A percentile compares a stretch with the other conserved stretches of the same genome.
phyloP scores from a whole-genome alignment of 768 basidiomycete genomes.

The Pholiota molesta region DNA sequence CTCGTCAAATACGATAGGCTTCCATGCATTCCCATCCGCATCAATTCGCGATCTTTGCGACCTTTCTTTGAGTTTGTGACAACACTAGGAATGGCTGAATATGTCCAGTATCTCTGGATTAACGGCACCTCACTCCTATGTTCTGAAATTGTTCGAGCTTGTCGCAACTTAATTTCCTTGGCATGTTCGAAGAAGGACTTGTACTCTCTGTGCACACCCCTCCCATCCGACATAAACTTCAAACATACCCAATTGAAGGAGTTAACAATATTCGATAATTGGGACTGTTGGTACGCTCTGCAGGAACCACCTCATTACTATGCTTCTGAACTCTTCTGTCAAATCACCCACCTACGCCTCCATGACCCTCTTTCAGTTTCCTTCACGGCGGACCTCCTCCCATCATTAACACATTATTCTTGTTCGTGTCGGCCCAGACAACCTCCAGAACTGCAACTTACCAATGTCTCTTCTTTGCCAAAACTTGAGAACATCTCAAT shows the following conservation, averaged over 20 bases:
- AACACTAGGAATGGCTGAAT: not conserved
- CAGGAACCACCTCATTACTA: not conserved
- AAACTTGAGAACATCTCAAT: slow-evolving; percentile 19
- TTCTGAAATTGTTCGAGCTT: not conserved
- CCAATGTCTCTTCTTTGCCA: slow-evolving; percentile 1
- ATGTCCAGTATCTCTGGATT: slow-evolving; percentile 4
- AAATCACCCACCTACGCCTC: slow-evolving; percentile 25
- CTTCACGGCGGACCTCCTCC: slow-evolving; percentile 13
- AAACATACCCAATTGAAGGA: not conserved
- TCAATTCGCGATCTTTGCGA: not conserved
- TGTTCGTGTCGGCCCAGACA: slow-evolving; percentile 7
- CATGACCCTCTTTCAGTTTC: slow-evolving; percentile 17
- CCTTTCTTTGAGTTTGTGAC: not conserved
- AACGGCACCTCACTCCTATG: not conserved
- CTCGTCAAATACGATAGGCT: slow-evolving; percentile 1
- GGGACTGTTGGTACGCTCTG: not conserved
- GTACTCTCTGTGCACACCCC: not conserved
- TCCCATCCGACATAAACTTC: not conserved
- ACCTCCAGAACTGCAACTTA: slow-evolving; percentile 2
- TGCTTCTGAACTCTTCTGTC: slow-evolving; percentile 11
- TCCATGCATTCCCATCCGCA: not conserved
- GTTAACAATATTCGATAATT: slow-evolving; percentile 5
- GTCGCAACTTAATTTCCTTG: not conserved
- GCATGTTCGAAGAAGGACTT: slow-evolving; percentile 2
- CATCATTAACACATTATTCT: slow-evolving; percentile 22